phyloP scores from a whole-genome alignment of 257 asterid species.

The Primulina tabacum region DNA sequence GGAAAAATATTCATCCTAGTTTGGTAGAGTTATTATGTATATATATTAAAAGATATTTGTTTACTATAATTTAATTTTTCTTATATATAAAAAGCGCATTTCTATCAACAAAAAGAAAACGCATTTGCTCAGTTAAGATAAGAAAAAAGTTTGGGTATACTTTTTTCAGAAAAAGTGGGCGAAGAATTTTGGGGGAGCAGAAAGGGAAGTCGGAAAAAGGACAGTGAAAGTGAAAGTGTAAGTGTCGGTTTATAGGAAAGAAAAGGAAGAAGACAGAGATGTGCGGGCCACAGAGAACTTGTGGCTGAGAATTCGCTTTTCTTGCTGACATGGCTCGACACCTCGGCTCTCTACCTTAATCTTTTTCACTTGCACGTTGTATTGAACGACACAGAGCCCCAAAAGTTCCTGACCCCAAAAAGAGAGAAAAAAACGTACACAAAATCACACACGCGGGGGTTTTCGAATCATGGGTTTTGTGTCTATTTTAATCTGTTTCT shows the following conservation, averaged over 20 bases:
- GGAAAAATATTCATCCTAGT: no score
- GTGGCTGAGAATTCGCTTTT: slow-evolving; percentile 34
- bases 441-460: no score
- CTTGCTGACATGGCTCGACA: slow-evolving; percentile 32
- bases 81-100: no score
- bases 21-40: no score
- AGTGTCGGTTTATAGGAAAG: no score
- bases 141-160: slow-evolving; percentile 24
- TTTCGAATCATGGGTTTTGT: background rate
- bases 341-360: background rate
- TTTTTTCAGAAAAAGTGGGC: slow-evolving; percentile 24
- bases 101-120: no score
- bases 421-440: background rate
- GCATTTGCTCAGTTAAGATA: background rate
- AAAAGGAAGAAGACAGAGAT: background rate
- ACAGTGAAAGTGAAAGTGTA: slow-evolving; percentile 18
- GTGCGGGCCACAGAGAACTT: slow-evolving; percentile 44
- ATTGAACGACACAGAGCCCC: background rate
- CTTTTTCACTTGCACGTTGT: slow-evolving; percentile 12
- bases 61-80: no score
- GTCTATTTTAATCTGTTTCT: background rate
- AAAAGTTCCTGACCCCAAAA: background rate
- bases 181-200: slow-evolving; percentile 14
- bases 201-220: background rate
- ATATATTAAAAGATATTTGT: no score